phyloP scores from a whole-genome alignment of 1,284 basidiomycete genomes.

The Rhodotorula sp. region DNA sequence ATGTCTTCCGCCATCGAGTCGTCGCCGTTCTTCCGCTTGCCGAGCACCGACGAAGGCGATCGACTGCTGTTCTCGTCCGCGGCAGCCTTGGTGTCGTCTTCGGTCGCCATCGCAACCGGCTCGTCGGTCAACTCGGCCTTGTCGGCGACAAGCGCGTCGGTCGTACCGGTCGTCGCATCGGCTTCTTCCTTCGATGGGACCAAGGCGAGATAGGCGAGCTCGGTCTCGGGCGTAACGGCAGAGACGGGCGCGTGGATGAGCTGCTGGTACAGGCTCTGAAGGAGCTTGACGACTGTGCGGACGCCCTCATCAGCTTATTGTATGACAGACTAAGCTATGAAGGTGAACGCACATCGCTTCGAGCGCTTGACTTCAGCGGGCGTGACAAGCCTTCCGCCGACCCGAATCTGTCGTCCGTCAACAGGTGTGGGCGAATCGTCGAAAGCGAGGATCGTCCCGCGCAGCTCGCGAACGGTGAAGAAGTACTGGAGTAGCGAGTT shows the following conservation, averaged over 20 bases:
- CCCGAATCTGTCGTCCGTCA: slow-evolving; percentile 62
- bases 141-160: neutral
- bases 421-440: slow-evolving; percentile 24
- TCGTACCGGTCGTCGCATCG: slow-evolving; percentile 17
- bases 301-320: neutral
- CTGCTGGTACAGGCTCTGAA: slow-evolving; percentile 73
- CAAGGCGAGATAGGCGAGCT: slow-evolving; percentile 87
- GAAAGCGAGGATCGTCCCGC: slow-evolving; percentile 68
- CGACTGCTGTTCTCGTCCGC: neutral
- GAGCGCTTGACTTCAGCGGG: slow-evolving; percentile 75
- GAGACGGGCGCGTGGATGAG: slow-evolving; percentile 65
- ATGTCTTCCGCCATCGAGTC: slow-evolving; percentile 12
- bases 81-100: neutral
- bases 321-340: neutral
- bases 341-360: slow-evolving; percentile 64
- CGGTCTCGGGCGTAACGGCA: slow-evolving; percentile 76
- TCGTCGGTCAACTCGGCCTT: neutral
- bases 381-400: slow-evolving; percentile 80
- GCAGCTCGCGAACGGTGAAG: slow-evolving; percentile 85
- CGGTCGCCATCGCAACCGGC: slow-evolving; percentile 3
- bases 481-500: slow-evolving; percentile 91
- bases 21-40: slow-evolving; percentile 62
- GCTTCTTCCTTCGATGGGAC: slow-evolving; percentile 86
- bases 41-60: slow-evolving; percentile 56
- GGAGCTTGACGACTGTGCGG: slow-evolving; percentile 66